Conservation (phyloP, 805 yeast genomes). For the Candida methanosorbosa region DNA sequence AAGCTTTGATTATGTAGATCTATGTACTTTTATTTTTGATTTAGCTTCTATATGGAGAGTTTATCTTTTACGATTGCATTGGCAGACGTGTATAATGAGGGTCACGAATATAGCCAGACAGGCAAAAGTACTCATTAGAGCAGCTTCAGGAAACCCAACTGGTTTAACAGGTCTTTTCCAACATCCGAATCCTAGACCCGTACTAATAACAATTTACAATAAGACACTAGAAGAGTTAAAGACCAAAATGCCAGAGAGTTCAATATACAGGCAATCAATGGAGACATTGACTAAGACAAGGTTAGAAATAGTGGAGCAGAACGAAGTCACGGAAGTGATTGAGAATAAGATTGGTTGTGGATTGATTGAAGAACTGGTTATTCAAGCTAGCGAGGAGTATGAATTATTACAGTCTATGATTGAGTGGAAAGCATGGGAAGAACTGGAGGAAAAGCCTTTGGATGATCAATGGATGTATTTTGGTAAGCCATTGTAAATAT, state of each 20-base stretch:
- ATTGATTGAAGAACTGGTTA: slow-evolving; percentile 69
- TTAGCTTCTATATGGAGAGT: too few relatives aligned
- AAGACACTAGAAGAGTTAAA: slow-evolving; percentile 54
- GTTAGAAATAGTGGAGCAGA: slow-evolving; percentile 52
- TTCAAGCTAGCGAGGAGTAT: slow-evolving; percentile 79
- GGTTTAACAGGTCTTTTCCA: slow-evolving; percentile 72
- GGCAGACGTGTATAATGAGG: too few relatives aligned
- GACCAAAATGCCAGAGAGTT: slow-evolving; percentile 55
- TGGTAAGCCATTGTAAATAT: slow-evolving; percentile 42
- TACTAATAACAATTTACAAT: slow-evolving; percentile 59
- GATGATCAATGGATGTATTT: slow-evolving; percentile 81
- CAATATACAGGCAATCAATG: slow-evolving; percentile 71
- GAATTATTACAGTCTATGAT: slow-evolving; percentile 59
- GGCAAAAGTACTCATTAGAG: too few relatives aligned
- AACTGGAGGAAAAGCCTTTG: slow-evolving; percentile 68
- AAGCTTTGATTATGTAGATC: too few relatives aligned
- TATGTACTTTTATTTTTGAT: too few relatives aligned
- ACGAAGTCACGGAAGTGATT: slow-evolving; percentile 54
- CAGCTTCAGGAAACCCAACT: slow-evolving; percentile 63
- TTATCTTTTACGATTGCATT: too few relatives aligned
- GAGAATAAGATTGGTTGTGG: slow-evolving; percentile 76
- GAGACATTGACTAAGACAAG: slow-evolving; percentile 66
- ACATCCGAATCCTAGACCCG: slow-evolving; percentile 82
- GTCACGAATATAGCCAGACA: too few relatives aligned
- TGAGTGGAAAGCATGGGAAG: slow-evolving; percentile 70